phyloP scores from a whole-genome alignment of 345 rosid genomes.

The Dovyalis caffra region DNA sequence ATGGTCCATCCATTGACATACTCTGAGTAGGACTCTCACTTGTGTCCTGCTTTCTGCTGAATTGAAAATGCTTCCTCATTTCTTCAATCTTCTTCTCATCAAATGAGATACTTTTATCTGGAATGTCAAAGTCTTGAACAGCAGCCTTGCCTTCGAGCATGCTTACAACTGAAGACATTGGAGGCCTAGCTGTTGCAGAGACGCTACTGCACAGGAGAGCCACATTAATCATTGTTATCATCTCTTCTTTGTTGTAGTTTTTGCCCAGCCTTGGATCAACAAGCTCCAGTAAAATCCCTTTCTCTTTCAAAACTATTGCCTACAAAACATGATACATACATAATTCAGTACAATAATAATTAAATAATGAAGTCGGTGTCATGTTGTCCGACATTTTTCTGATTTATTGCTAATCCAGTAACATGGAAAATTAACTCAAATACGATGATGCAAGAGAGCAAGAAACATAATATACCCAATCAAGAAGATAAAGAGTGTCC shows the following conservation, averaged over 20 bases:
- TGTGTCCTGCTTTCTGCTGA: constrained; percentile 12
- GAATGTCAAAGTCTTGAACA: constrained; percentile 16
- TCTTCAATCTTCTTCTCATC: constrained; percentile 23
- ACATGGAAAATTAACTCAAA: too few species aligned
- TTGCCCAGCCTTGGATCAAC: constrained; percentile 18
- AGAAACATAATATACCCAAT: constrained; percentile 33
- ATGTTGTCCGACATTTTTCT: too few species aligned
- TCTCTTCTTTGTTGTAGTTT: constrained; percentile 13
- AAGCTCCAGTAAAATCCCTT: constrained; percentile 11
- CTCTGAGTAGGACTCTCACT: constrained; percentile 16
- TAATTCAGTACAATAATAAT: background rate
- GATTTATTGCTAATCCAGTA: too few species aligned
- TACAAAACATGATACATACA: background rate
- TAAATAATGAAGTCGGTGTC: too few species aligned
- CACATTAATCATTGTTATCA: constrained; percentile 12
- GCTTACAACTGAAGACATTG: constrained; percentile 23
- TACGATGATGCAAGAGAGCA: too few species aligned
- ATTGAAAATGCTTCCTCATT: constrained; percentile 33
- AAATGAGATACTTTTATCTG: background rate
- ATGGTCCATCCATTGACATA: constrained; percentile 24
- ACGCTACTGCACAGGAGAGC: constrained; percentile 20
- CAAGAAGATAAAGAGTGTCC: constrained; percentile 41
- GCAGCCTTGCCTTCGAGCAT: constrained; percentile 26
- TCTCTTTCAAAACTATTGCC: constrained; percentile 21
- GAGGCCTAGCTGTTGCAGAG: constrained; percentile 13